Conservation (phyloP, 495 filamentous ascomycete species). For the Trichodelitschia bisporula region DNA sequence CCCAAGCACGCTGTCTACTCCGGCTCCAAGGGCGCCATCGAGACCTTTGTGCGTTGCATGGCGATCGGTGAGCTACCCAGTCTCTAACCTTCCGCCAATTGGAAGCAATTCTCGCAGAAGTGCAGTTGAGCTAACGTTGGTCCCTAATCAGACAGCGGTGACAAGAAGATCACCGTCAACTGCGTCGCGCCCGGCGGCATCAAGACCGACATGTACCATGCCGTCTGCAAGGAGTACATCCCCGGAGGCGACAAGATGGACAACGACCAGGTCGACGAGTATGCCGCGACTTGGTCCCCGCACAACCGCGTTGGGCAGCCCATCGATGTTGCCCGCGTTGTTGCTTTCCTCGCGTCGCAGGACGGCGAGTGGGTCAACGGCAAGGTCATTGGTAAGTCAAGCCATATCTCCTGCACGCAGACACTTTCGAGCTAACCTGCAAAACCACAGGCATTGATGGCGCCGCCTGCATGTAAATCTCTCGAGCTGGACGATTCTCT, state of each 20-base stretch:
- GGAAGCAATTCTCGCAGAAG: background rate
- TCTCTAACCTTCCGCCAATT: background rate
- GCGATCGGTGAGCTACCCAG: slow-evolving; percentile 19
- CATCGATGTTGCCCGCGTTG: slow-evolving; percentile 37
- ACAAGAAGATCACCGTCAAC: slow-evolving; percentile 37
- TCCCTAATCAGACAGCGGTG: slow-evolving; percentile 12
- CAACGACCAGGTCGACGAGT: slow-evolving; percentile 22
- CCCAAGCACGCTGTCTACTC: slow-evolving; percentile 39
- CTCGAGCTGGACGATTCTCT: too few relatives aligned
- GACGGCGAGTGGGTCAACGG: slow-evolving; percentile 45
- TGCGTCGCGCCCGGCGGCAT: slow-evolving; percentile 40
- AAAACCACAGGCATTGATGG: slow-evolving; percentile 5
- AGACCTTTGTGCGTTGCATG: slow-evolving; percentile 31
- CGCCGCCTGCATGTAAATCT: slow-evolving; percentile 6
- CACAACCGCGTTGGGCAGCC: slow-evolving; percentile 34
- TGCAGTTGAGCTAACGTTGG: slow-evolving; percentile 2
- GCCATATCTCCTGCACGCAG: background rate
- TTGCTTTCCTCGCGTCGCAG: slow-evolving; percentile 36
- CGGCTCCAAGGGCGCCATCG: slow-evolving; percentile 30
- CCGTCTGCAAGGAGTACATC: slow-evolving; percentile 39
- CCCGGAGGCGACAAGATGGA: slow-evolving; percentile 25
- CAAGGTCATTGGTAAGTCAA: slow-evolving; percentile 26
- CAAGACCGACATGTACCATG: slow-evolving; percentile 47
- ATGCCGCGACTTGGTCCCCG: slow-evolving; percentile 31
- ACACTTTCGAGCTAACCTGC: background rate